Evolutionary conservation across 2,329 filamentous ascomycete genomes (phyloP), one percentile per base, ranked within the genome.

Genomic region (Dactylonectria macrodidyma): DNA sequence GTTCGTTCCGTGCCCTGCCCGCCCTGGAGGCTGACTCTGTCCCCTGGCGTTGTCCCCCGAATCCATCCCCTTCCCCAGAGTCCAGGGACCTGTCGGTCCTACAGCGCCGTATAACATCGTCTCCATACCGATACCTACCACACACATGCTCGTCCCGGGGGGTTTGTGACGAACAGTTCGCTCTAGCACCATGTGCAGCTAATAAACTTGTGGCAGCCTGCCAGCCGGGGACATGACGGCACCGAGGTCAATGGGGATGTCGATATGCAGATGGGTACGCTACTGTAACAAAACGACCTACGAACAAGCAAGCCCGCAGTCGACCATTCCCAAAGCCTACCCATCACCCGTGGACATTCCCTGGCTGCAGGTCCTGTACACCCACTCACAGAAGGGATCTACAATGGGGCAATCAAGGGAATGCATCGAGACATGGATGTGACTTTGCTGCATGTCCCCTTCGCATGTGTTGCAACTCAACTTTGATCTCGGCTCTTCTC

Each of bases 281-380:
- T 44, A 44, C 41, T 44, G 41, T 44, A 44, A n/a, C 41, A 44
- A 14, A 44, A 44, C 41, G 41, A n/a, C 41, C 14, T 44, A 5
- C 16, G 44, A 54, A 44, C 8, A 61, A 22, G 41, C 50, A 55
- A 19, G 50, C 19, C 24, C 56, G 26, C 52, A 30, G 19, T 61
- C 16, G 58, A 54, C 63, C 52, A 66, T 62, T 54, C 63, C 63
- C 58, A 66, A 66, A 61, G 47, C 58, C 52, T 58, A 44, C 57
- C 52, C 46, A 51, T 62, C 36, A 26, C 54, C 58, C 63, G 63
- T 57, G 46, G 58, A 38, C 24, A 51, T 33, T 52, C 63, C 63
- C 61, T 54, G 58, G 56, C 41, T 36, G 59, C 63, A 61, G 51
- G 33, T 41, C 50, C 51, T 55, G 46, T 56, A 54, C 33, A 33